Evolutionary conservation across 352 stramenopile genomes (phyloP), one percentile per base, ranked within the genome.

Genomic region (Pythium rishiriense): DNA sequence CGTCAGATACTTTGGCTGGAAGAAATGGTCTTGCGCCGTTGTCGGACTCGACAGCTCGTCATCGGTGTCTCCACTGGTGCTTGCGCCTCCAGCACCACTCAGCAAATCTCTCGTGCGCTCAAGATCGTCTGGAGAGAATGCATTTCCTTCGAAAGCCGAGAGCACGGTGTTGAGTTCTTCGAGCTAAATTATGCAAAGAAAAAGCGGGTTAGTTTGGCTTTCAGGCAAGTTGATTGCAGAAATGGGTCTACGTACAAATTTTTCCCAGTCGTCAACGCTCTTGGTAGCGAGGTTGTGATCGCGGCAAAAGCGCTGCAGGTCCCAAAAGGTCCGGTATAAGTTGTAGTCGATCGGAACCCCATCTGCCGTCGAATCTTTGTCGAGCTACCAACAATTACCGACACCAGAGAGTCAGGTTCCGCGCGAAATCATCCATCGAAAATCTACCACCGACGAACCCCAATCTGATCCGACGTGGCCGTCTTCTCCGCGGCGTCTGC

Each of bases 1-100:
- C 22, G 90, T 97, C 29, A 97, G 69, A 71, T 97, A 97, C 71
- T 97, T 97, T 41, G 88, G 87, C 73, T 95, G 87, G 58, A 97
- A 97, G 63, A 96, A 97, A 46, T 91, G 83, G 31, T 92, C 85
- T 19, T 90, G 79, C 5, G 62, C 59, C 14, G 46, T 26, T 7
- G n/a, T 61, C 14, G 70, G 52, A 1, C 28, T 48, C 6, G 29
- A n/a, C 33, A 50, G 46, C 31, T 64, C 62, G 11, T 57, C 57
- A 19, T 70, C 58, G 11, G 46, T 61, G 11, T 66, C 50, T n/a
- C 25, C 31, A 14, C 29, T 49, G 15, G 22, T 28, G 26, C 29
- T 21, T n/a, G 17, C 46, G 46, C n/a, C 35, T 9, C 7, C 15
- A 2, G 46, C 25, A 12, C 53, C 53, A 31, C 53, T 51, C 10